Conservation (phyloP, 2,329 filamentous ascomycete genomes). For the Cryphonectria naterciae region DNA sequence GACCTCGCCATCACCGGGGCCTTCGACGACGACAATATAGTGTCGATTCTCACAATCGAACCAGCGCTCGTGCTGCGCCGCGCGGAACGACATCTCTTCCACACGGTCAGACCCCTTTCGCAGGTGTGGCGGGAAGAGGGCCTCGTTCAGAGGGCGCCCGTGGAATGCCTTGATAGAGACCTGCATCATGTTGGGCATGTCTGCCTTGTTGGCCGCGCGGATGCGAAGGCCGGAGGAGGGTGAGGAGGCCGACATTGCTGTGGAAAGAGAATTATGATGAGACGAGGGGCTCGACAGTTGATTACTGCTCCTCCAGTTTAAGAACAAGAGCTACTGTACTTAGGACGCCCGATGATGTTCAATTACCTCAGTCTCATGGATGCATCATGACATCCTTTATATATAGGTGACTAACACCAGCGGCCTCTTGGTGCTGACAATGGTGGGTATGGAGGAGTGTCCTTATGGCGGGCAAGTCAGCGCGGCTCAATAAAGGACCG, state of each 20-base stretch:
- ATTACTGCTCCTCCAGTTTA: neutral
- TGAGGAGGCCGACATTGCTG: neutral
- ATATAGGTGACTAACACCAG: neutral
- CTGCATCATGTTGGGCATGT: slow-evolving; percentile 3
- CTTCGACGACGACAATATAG: slow-evolving; percentile 19
- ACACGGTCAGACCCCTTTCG: neutral
- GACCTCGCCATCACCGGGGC: neutral
- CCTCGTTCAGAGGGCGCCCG: slow-evolving; percentile 17
- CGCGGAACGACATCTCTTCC: neutral
- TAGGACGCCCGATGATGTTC: neutral
- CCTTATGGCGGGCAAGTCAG: neutral
- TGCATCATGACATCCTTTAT: neutral
- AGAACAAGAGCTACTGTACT: neutral
- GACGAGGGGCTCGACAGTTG: neutral
- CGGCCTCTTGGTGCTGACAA: neutral
- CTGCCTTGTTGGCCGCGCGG: slow-evolving; percentile 11
- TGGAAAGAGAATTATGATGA: neutral
- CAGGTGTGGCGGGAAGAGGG: slow-evolving; percentile 23
- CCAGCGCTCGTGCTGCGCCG: neutral
- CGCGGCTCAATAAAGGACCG: neutral
- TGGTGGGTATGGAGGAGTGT: neutral
- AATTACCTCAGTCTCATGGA: neutral
- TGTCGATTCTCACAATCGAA: slow-evolving; percentile 11
- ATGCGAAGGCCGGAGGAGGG: neutral
- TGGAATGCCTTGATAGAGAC: slow-evolving; percentile 12